These are phyloP conservation scores for Tolypocladium ovalisporum DNA, from an alignment of 2,329 filamentous ascomycete genomes.

Conservation along the genomic window DNA sequence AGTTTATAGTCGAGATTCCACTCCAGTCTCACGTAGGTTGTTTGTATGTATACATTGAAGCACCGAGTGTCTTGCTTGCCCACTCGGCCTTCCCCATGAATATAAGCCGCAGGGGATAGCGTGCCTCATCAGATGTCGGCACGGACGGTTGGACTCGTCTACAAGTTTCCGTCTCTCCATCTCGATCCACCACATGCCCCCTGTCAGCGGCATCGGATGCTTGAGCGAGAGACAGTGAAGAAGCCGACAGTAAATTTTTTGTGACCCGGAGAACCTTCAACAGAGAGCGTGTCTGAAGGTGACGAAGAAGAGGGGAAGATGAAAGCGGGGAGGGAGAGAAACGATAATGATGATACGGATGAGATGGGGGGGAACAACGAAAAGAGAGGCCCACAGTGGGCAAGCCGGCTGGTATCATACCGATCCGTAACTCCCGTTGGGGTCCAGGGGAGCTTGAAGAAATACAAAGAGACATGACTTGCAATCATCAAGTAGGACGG, in stretches of 20 bases:
- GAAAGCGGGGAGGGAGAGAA: not conserved
- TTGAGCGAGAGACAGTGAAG: not conserved
- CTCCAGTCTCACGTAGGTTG: not conserved
- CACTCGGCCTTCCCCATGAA: not conserved
- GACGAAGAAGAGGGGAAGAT: not conserved
- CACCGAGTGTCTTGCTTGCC: not conserved
- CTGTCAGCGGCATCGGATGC: not conserved
- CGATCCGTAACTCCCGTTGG: not conserved
- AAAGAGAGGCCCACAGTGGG: not conserved
- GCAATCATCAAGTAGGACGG: not conserved
- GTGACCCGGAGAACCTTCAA: not conserved
- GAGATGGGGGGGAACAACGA: not conserved
- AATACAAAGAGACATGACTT: not conserved
- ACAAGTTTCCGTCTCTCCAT: not conserved
- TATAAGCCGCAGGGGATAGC: not conserved
- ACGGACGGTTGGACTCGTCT: not conserved
- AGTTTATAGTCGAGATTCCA: not conserved
- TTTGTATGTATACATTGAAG: not conserved
- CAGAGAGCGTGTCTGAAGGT: not conserved
- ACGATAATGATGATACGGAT: not conserved
- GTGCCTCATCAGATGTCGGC: not conserved
- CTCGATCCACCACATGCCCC: not conserved
- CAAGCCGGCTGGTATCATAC: conserved; percentile 1
- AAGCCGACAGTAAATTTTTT: not conserved
- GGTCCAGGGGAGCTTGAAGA: not conserved